phyloP scores from a whole-genome alignment of 768 basidiomycete genomes.

The Filobasidium wieringae region DNA sequence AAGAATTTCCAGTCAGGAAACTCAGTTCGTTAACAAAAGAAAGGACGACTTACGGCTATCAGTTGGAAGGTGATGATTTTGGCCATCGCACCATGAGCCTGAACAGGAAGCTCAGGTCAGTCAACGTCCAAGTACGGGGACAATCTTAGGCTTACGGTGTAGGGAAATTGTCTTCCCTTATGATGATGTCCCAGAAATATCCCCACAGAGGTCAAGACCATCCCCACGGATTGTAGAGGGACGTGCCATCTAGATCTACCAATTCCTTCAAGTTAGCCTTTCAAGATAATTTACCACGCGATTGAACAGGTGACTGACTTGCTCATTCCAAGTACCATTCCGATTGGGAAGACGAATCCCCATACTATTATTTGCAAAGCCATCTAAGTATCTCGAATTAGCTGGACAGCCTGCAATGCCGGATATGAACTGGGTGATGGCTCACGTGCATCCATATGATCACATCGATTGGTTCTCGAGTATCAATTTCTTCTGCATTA shows the following conservation, averaged over 20 bases:
- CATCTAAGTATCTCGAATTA: constrained; percentile 41
- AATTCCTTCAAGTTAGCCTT: neutral
- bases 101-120: neutral
- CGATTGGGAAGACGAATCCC: constrained; percentile 77
- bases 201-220: constrained; percentile 58
- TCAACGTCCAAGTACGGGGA: neutral
- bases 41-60: constrained; percentile 42
- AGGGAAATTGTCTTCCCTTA: constrained; percentile 61
- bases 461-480: constrained; percentile 57
- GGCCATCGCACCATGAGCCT: constrained; percentile 56
- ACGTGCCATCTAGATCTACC: constrained; percentile 70
- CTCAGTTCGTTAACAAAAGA: neutral
- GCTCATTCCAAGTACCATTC: constrained; percentile 42
- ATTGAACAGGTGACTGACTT: constrained; percentile 52
- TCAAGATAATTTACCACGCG: constrained; percentile 45
- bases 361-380: constrained; percentile 63
- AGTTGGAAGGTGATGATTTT: constrained; percentile 50
- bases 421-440: neutral
- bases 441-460: constrained; percentile 62
- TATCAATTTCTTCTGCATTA: constrained; percentile 48
- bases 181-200: constrained; percentile 80
- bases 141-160: constrained; percentile 42
- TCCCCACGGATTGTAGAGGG: constrained; percentile 63
- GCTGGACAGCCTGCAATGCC: neutral
- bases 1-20: neutral